Evolutionary conservation across 2,329 filamentous ascomycete species (phyloP).

Genomic region (Helminthosporium solani): DNA sequence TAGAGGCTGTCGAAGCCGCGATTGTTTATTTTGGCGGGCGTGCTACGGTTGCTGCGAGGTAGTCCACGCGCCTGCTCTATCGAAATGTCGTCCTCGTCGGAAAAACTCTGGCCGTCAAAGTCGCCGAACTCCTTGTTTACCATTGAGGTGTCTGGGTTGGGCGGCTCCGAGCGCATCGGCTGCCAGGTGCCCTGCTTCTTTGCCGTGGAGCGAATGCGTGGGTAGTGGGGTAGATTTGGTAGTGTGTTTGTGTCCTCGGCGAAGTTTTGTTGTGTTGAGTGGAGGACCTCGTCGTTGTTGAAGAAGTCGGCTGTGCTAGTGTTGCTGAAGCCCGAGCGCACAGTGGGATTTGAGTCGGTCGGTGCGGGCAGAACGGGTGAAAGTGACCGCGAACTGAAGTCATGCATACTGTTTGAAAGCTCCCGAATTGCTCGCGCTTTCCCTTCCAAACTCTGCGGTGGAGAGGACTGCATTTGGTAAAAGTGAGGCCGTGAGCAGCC

Average conservation of each 20-base stretch:
- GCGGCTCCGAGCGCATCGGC: slow-evolving; percentile 35
- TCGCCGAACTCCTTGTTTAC: slow-evolving; percentile 43
- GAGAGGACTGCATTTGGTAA: slow-evolving; percentile 39
- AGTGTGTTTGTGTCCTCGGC: slow-evolving; percentile 36
- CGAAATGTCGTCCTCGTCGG: slow-evolving; percentile 52
- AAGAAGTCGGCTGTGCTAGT: slow-evolving; percentile 24
- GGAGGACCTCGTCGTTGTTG: slow-evolving; percentile 39
- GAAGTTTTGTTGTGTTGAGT: slow-evolving; percentile 43
- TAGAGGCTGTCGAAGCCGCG: slow-evolving; percentile 52
- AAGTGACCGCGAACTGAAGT: slow-evolving; percentile 34
- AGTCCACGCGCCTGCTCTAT: slow-evolving; percentile 59
- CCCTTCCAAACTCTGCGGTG: slow-evolving; percentile 37
- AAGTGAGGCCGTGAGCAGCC: slow-evolving; percentile 22
- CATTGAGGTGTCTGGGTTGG: slow-evolving; percentile 40
- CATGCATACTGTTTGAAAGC: slow-evolving; percentile 36
- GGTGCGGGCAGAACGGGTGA: slow-evolving; percentile 31
- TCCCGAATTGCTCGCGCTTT: slow-evolving; percentile 42
- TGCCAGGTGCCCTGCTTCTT: slow-evolving; percentile 43
- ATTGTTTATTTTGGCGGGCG: slow-evolving; percentile 50
- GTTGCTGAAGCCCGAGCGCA: slow-evolving; percentile 31
- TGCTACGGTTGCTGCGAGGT: slow-evolving; percentile 41
- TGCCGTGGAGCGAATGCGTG: slow-evolving; percentile 40
- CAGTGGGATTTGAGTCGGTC: slow-evolving; percentile 41
- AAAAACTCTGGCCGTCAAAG: slow-evolving; percentile 44
- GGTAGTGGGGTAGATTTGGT: slow-evolving; percentile 20